phyloP scores from a whole-genome alignment of 495 filamentous ascomycete genomes.

The Aspergillus panamensis region DNA sequence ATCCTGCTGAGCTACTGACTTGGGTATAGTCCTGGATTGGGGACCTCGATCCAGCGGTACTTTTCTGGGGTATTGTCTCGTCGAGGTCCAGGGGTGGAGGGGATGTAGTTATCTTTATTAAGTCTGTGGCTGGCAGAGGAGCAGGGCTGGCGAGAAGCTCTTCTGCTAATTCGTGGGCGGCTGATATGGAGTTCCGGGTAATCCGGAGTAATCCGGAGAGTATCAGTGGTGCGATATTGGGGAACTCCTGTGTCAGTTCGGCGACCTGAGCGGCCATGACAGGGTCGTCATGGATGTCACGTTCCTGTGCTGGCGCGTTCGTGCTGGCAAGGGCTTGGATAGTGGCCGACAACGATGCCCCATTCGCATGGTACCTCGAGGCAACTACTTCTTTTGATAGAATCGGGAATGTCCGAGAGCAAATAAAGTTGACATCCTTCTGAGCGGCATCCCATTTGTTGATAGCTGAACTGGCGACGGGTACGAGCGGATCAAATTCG shows the following conservation, averaged over 20 bases:
- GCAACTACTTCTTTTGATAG: slow-evolving; percentile 48
- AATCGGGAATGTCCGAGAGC: slow-evolving; percentile 39
- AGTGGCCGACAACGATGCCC: slow-evolving; percentile 54
- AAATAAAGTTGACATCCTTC: slow-evolving; percentile 59
- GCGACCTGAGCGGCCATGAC: slow-evolving; percentile 45
- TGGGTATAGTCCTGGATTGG: slow-evolving; percentile 24
- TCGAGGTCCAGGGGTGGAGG: slow-evolving; percentile 32
- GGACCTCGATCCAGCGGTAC: slow-evolving; percentile 5
- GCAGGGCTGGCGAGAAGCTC: slow-evolving; percentile 36
- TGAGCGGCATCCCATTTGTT: slow-evolving; percentile 57
- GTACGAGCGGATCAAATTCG: slow-evolving; percentile 13
- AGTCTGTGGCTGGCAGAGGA: slow-evolving; percentile 35
- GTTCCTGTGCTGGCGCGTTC: slow-evolving; percentile 26
- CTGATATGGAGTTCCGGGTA: slow-evolving; percentile 51
- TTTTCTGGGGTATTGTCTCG: slow-evolving; percentile 21
- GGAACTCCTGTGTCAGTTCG: slow-evolving; percentile 54
- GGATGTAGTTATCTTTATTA: slow-evolving; percentile 38
- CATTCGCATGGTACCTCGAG: slow-evolving; percentile 60
- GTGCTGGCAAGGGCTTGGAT: slow-evolving; percentile 50
- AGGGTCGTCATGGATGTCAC: slow-evolving; percentile 41
- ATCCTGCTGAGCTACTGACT: slow-evolving; percentile 28
- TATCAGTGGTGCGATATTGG: slow-evolving; percentile 41
- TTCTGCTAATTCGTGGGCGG: slow-evolving; percentile 57
- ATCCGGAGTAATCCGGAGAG: slow-evolving; percentile 52
- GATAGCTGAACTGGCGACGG: slow-evolving; percentile 11